A percentile compares a stretch with the other conserved stretches of the same genome.
These are phyloP conservation scores for Basipetospora chlamydospora DNA, from an alignment of 2,329 filamentous ascomycete genomes.

Conservation along the genomic window DNA sequence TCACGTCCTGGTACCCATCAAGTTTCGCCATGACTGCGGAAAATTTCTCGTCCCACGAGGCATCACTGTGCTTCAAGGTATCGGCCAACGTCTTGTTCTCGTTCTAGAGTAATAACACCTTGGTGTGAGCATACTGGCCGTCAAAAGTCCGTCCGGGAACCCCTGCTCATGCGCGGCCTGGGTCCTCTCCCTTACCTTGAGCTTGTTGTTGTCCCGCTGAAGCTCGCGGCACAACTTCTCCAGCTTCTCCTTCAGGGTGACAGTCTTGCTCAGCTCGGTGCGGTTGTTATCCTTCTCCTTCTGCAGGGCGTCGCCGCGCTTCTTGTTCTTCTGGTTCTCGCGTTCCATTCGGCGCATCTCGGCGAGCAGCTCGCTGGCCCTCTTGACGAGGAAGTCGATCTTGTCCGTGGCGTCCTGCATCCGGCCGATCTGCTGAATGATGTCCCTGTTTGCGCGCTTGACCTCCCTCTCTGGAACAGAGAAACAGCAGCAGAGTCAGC, in stretches of 20 bases:
- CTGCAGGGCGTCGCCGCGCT: slow-evolving; percentile 82
- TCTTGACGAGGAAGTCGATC: slow-evolving; percentile 78
- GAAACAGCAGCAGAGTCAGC: neutral
- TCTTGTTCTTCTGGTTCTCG: slow-evolving; percentile 91
- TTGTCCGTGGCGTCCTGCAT: slow-evolving; percentile 75
- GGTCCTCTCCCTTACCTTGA: slow-evolving; percentile 66
- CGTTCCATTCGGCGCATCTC: slow-evolving; percentile 94
- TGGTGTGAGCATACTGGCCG: too few species aligned
- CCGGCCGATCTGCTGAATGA: slow-evolving; percentile 77
- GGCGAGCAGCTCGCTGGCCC: slow-evolving; percentile 78
- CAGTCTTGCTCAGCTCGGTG: slow-evolving; percentile 79
- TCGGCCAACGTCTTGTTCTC: slow-evolving; percentile 89
- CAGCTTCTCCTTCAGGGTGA: slow-evolving; percentile 84
- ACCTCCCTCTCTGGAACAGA: slow-evolving; percentile 64
- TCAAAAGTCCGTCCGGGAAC: too few species aligned
- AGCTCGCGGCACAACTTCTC: slow-evolving; percentile 92
- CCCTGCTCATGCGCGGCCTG: too few species aligned
- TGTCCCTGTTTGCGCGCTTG: slow-evolving; percentile 81
- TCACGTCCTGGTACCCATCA: slow-evolving; percentile 76
- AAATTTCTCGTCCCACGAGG: slow-evolving; percentile 73
- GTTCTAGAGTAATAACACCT: slow-evolving; percentile 47
- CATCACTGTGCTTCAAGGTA: slow-evolving; percentile 66
- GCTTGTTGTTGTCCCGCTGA: slow-evolving; percentile 93
- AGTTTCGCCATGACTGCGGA: slow-evolving; percentile 69
- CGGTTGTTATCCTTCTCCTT: slow-evolving; percentile 90